A percentile compares a stretch with the other conserved stretches of the same genome.
phyloP scores from a whole-genome alignment of 2,329 filamentous ascomycete species.

The Pyrenophora tritici-repentis region DNA sequence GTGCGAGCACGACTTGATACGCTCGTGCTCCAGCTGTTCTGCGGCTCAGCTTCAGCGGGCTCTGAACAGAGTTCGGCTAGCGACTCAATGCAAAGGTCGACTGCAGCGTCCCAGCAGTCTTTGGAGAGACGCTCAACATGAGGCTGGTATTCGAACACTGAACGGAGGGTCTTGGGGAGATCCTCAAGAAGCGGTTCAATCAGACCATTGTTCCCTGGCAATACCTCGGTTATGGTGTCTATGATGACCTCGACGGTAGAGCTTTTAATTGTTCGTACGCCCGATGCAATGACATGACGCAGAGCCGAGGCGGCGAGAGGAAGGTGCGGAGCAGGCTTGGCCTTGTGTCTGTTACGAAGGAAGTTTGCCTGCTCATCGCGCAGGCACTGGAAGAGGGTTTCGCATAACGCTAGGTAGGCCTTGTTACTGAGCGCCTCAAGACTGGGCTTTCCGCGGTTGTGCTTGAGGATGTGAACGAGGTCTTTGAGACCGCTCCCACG shows the following conservation, averaged over 20 bases:
- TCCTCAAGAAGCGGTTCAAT: conserved; percentile 73
- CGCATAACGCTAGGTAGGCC: conserved; percentile 79
- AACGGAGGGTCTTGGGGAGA: conserved; percentile 76
- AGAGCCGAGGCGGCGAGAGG: conserved; percentile 72
- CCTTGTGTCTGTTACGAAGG: conserved; percentile 55
- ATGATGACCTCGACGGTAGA: conserved; percentile 81
- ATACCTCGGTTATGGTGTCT: conserved; percentile 78
- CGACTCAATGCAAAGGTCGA: conserved; percentile 72
- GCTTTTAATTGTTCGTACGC: conserved; percentile 68
- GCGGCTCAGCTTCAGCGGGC: conserved; percentile 25
- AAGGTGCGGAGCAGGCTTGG: conserved; percentile 57
- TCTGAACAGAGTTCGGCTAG: conserved; percentile 51
- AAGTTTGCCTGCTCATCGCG: conserved; percentile 70
- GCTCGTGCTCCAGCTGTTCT: conserved; percentile 37
- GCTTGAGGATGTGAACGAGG: conserved; percentile 60
- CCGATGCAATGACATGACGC: conserved; percentile 72
- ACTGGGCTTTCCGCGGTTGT: conserved; percentile 54
- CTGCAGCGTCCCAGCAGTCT: conserved; percentile 69
- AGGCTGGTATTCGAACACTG: conserved; percentile 71
- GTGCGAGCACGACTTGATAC: conserved; percentile 39
- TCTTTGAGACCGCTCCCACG: conserved; percentile 59
- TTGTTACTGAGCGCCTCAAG: conserved; percentile 68
- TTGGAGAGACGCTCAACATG: conserved; percentile 79
- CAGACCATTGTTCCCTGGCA: conserved; percentile 67
- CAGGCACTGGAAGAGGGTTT: conserved; percentile 74